phyloP scores from a whole-genome alignment of 1,284 basidiomycete species.

The Cryptococcus sp. region DNA sequence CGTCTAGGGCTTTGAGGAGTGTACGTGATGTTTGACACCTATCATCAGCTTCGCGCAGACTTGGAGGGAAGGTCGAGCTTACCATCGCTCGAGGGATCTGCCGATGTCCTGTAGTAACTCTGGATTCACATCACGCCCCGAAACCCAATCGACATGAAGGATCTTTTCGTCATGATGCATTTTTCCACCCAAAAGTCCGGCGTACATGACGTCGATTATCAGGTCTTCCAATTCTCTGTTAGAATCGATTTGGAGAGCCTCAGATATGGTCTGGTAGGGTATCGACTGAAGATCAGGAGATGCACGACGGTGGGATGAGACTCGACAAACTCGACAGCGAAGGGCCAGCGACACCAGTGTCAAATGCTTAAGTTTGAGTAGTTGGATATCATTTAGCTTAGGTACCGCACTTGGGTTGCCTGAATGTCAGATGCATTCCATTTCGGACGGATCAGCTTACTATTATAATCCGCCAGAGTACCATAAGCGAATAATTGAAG shows the following conservation, averaged over 20 bases:
- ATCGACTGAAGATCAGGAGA: slow-evolving; percentile 20
- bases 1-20: slow-evolving; percentile 57
- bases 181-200: slow-evolving; percentile 78
- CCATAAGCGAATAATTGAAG: slow-evolving; percentile 85
- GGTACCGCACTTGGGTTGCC: slow-evolving; percentile 60
- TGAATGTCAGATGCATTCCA: slow-evolving; percentile 49
- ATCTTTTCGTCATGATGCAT: slow-evolving; percentile 84
- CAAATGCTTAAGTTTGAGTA: slow-evolving; percentile 83
- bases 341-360: slow-evolving; percentile 77
- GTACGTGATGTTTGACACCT: slow-evolving; percentile 71
- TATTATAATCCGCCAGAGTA: slow-evolving; percentile 71
- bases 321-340: slow-evolving; percentile 61
- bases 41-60: background rate
- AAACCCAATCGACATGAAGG: slow-evolving; percentile 82
- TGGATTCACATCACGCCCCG: slow-evolving; percentile 78
- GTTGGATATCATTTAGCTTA: slow-evolving; percentile 64
- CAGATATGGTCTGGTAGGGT: slow-evolving; percentile 23
- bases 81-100: slow-evolving; percentile 67
- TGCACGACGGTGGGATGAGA: background rate
- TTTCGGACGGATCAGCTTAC: slow-evolving; percentile 27
- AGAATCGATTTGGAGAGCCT: slow-evolving; percentile 61
- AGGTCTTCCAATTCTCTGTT: slow-evolving; percentile 87
- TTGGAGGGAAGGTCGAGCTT: slow-evolving; percentile 24
- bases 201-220: slow-evolving; percentile 91
- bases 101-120: slow-evolving; percentile 62